Percentiles rank a stretch among this genome's conserved stretches.
These are phyloP conservation scores for Cerrena zonata DNA, from an alignment of 1,284 basidiomycete genomes.

Conservation along the genomic window DNA sequence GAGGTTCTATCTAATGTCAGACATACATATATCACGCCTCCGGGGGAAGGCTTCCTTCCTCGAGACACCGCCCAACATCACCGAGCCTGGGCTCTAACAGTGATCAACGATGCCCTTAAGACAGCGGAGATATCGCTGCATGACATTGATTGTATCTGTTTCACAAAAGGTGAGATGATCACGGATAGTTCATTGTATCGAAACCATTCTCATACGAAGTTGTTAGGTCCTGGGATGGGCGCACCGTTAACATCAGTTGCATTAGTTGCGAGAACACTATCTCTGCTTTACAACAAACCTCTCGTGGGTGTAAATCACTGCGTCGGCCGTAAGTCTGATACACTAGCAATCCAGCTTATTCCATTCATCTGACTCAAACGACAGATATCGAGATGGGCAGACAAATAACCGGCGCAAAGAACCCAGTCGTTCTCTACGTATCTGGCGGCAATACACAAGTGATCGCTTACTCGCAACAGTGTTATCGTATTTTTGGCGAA, in stretches of 20 bases:
- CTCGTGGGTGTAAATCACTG: constrained; percentile 98
- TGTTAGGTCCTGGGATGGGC: constrained; percentile 93
- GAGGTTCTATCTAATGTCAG: constrained; percentile 79
- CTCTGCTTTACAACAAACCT: constrained; percentile 84
- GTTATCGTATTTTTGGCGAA: constrained; percentile 98
- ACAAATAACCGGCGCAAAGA: constrained; percentile 88
- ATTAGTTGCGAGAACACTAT: constrained; percentile 88
- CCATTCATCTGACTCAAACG: background rate
- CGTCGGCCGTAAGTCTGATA: constrained; percentile 76
- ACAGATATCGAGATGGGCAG: constrained; percentile 98
- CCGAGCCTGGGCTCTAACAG: constrained; percentile 83
- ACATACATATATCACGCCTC: constrained; percentile 97
- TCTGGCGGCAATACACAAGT: constrained; percentile 99
- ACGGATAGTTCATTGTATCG: background rate
- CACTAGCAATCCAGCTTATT: background rate
- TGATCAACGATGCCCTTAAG: constrained; percentile 77
- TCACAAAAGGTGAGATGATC: constrained; percentile 74
- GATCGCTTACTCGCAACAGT: constrained; percentile 94
- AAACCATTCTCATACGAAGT: background rate
- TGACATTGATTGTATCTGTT: constrained; percentile 92
- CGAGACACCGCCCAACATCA: constrained; percentile 94
- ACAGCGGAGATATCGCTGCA: constrained; percentile 68
- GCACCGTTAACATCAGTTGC: constrained; percentile 94
- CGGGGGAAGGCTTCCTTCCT: constrained; percentile 95
- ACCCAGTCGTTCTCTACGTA: constrained; percentile 96